phyloP scores from a whole-genome alignment of 2,329 filamentous ascomycete genomes.

The Phoma sp. region DNA sequence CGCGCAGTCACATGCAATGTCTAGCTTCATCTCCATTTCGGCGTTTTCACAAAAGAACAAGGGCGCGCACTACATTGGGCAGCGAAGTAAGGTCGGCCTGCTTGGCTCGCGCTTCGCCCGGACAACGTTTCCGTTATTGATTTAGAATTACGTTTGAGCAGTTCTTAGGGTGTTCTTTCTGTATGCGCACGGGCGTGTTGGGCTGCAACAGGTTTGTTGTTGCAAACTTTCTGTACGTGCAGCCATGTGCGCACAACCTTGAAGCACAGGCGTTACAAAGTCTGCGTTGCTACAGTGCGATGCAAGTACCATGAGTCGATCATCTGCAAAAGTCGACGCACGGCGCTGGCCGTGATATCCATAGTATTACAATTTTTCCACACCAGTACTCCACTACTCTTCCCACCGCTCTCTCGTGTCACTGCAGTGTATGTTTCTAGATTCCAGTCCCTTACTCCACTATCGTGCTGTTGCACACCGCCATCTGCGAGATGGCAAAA shows the following conservation, averaged over 20 bases:
- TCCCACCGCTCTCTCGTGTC: too few relatives aligned
- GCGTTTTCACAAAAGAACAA: conserved; percentile 23
- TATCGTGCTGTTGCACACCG: conserved; percentile 8
- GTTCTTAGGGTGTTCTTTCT: conserved; percentile 19
- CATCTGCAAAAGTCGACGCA: conserved; percentile 6
- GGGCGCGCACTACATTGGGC: conserved; percentile 16
- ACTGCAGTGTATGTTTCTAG: too few relatives aligned
- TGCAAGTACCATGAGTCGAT: conserved; percentile 12
- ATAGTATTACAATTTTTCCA: conserved; percentile 15
- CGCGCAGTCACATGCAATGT: conserved; percentile 18
- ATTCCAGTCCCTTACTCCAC: too few relatives aligned
- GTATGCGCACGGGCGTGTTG: conserved; percentile 21
- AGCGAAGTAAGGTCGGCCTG: conserved; percentile 28
- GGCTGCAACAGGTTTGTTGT: conserved; percentile 23
- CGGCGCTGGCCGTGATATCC: conserved; percentile 5
- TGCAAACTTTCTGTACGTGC: conserved; percentile 10
- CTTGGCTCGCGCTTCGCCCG: background rate
- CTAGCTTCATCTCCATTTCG: conserved; percentile 24
- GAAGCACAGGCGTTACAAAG: conserved; percentile 16
- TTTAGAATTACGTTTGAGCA: conserved; percentile 18
- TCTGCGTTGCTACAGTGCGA: conserved; percentile 13
- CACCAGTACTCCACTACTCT: conserved; percentile 3
- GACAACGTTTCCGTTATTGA: conserved; percentile 17
- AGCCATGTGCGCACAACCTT: conserved; percentile 9
- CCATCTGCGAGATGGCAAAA: conserved; percentile 8